Evolutionary conservation across 2,329 filamentous ascomycete genomes (phyloP).

Genomic region (Cordyceps javanica): DNA sequence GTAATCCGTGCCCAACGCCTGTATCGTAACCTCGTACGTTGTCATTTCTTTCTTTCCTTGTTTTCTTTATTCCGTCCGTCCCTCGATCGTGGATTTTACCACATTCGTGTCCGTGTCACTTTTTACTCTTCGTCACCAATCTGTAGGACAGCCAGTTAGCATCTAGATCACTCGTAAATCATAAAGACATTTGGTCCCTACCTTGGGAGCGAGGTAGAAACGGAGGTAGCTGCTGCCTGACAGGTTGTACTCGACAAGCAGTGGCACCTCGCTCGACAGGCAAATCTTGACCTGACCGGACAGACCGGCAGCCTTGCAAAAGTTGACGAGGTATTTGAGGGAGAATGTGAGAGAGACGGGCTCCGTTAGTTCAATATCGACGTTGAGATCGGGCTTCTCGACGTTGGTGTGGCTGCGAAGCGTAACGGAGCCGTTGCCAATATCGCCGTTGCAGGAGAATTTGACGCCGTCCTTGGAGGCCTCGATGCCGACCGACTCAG

Average conservation of each 20-base stretch:
- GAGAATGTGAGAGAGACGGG: slow-evolving; percentile 94
- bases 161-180: not conserved
- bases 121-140: slow-evolving; percentile 25
- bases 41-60: not conserved
- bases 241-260: slow-evolving; percentile 87
- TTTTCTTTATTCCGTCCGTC: not conserved
- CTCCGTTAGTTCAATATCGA: slow-evolving; percentile 86
- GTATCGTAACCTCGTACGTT: slow-evolving; percentile 5
- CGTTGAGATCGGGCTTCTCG: slow-evolving; percentile 79
- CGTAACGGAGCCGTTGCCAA: slow-evolving; percentile 90
- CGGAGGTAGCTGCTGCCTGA: slow-evolving; percentile 80
- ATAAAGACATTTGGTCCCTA: slow-evolving; percentile 35
- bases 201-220: slow-evolving; percentile 98
- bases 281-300: slow-evolving; percentile 82
- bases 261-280: slow-evolving; percentile 91
- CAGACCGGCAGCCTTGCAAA: slow-evolving; percentile 92
- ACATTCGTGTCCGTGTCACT: not conserved
- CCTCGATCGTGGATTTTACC: no score
- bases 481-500: slow-evolving; percentile 94
- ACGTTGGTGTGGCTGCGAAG: slow-evolving; percentile 83
- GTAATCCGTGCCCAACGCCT: slow-evolving; percentile 3
- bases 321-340: slow-evolving; percentile 98
- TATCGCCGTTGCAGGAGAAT: slow-evolving; percentile 89
- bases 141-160: slow-evolving; percentile 13
- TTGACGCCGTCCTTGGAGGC: slow-evolving; percentile 96